These are phyloP conservation scores for Speleostelium caveatum DNA, from an alignment of 78 protist species.

Conservation along the genomic window DNA sequence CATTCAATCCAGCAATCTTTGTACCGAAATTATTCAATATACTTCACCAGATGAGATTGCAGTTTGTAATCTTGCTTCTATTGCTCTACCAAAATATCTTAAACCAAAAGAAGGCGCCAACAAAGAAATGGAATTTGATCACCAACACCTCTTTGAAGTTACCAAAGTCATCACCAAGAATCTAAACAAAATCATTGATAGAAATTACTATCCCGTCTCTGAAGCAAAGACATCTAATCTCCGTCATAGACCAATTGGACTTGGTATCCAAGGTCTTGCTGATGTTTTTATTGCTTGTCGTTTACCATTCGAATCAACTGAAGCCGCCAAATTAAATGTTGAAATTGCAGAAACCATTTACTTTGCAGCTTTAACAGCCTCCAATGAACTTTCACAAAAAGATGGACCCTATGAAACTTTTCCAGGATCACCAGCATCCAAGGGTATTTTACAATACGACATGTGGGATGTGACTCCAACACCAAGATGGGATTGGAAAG, in stretches of 20 bases:
- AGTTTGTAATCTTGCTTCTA: constrained; percentile 98
- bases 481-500: constrained; percentile 88
- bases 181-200: constrained; percentile 95
- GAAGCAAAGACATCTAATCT: constrained; percentile 94
- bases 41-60: constrained; percentile 97
- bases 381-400: constrained; percentile 67
- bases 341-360: constrained; percentile 99
- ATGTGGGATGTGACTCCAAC: constrained; percentile 95
- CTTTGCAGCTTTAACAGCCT: constrained; percentile 87
- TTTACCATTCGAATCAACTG: constrained; percentile 94
- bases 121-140: constrained; percentile 84
- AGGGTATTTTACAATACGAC: constrained; percentile 97
- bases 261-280: constrained; percentile 98
- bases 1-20: constrained; percentile 96
- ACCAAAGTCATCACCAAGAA: constrained; percentile 89
- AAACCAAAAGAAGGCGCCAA: background rate
- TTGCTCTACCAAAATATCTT: constrained; percentile 96
- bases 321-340: constrained; percentile 93
- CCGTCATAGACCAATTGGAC: constrained; percentile 98
- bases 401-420: constrained; percentile 92
- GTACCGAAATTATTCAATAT: constrained; percentile 99
- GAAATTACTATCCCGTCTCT: constrained; percentile 97
- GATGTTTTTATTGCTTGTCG: constrained; percentile 94
- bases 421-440: constrained; percentile 92
- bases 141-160: constrained; percentile 84